A percentile compares a stretch with the other conserved stretches of the same genome.
Evolutionary conservation across 2,329 filamentous ascomycete species (phyloP).

Genomic region (Cercospora nicotianae): DNA sequence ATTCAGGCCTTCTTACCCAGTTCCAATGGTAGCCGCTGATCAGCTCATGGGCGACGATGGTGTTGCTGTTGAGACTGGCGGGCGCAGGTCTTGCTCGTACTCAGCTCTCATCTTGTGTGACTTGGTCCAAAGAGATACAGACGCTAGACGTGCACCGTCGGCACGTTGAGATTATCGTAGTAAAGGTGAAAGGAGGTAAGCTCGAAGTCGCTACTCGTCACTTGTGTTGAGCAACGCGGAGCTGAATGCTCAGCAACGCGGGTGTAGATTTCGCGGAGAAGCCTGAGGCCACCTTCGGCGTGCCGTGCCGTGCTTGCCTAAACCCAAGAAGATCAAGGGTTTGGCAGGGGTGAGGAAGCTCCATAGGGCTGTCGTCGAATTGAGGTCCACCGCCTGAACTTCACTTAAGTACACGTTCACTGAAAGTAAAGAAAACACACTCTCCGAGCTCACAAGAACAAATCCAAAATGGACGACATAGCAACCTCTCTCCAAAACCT

Average conservation of each 20-base stretch:
- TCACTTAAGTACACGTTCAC: neutral
- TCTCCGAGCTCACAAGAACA: neutral
- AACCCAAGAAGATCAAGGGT: neutral
- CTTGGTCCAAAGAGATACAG: neutral
- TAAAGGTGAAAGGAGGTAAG: neutral
- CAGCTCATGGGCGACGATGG: neutral
- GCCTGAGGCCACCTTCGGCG: neutral
- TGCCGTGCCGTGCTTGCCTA: neutral
- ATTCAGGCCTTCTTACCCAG: no score
- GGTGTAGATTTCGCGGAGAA: no score
- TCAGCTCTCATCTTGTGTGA: neutral
- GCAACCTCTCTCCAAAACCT: conserved; percentile 29
- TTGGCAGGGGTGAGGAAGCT: neutral
- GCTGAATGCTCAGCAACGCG: no score
- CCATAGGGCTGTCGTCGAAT: neutral
- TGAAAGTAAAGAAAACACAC: neutral
- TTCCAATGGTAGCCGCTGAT: neutral
- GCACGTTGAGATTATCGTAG: neutral
- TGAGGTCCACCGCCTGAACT: neutral
- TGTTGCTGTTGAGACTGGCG: neutral
- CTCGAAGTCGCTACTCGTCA: no score
- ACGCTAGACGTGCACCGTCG: neutral
- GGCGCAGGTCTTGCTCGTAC: neutral
- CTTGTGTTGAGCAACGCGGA: no score
- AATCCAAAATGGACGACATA: conserved; percentile 32